Conservation (phyloP, 2,329 filamentous ascomycete species). For the Aureobasidium sp. region DNA sequence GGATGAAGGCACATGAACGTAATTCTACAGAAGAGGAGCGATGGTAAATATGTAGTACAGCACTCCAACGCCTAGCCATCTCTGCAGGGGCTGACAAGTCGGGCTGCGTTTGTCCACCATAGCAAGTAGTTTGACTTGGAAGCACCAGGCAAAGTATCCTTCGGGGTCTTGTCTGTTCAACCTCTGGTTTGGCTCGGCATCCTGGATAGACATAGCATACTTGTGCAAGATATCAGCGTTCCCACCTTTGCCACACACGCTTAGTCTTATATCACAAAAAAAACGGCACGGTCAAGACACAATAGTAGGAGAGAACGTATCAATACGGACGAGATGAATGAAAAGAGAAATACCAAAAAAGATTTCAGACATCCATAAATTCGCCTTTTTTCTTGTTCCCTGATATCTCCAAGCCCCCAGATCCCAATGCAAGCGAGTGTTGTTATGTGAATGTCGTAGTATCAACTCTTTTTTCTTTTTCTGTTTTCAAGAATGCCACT, state of each 20-base stretch:
- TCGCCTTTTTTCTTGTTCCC: neutral
- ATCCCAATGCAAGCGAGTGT: conserved; percentile 3
- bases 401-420: neutral
- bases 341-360: neutral
- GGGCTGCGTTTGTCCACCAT: too few relatives aligned
- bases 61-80: too few relatives aligned
- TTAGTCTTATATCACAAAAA: neutral
- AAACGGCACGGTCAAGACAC: neutral
- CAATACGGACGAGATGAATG: neutral
- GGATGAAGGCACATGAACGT: conserved; percentile 10
- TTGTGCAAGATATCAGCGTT: neutral
- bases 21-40: neutral
- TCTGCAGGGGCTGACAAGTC: too few relatives aligned
- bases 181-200: too few relatives aligned
- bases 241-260: neutral
- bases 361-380: neutral
- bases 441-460: neutral
- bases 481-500: neutral
- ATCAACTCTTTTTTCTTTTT: neutral
- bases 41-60: neutral
- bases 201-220: neutral
- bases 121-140: too few relatives aligned
- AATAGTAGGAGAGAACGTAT: neutral
- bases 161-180: too few relatives aligned
- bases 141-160: too few relatives aligned